Conservation (phyloP, 1,139 yeast species). For the Kodamaea ohmeri region DNA sequence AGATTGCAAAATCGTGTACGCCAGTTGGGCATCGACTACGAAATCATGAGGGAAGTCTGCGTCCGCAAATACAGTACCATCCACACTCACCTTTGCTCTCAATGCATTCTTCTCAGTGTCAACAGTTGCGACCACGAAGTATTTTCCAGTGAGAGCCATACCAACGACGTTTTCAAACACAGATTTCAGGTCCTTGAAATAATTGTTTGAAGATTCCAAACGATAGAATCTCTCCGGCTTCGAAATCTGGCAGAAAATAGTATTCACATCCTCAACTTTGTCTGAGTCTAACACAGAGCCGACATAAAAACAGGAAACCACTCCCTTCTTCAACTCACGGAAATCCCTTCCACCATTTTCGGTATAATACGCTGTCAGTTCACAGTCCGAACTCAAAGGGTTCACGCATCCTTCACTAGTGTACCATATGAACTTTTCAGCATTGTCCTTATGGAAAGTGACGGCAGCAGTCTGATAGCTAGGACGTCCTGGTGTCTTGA, state of each 20-base stretch:
- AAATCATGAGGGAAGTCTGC: conserved; percentile 77
- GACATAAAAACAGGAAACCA: conserved; percentile 64
- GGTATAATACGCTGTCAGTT: conserved; percentile 57
- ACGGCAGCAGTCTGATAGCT: conserved; percentile 36
- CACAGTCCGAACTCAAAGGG: conserved; percentile 42
- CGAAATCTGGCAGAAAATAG: conserved; percentile 60
- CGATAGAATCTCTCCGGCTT: conserved; percentile 17
- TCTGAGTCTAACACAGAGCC: conserved; percentile 48
- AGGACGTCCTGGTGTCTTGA: conserved; percentile 23
- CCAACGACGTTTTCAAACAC: conserved; percentile 59
- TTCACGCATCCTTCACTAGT: conserved; percentile 60
- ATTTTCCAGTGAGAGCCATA: conserved; percentile 63
- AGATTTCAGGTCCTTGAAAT: conserved; percentile 39
- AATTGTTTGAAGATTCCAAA: conserved; percentile 53
- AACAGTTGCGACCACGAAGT: conserved; percentile 66
- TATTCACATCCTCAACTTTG: conserved; percentile 25
- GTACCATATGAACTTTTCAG: conserved; percentile 65
- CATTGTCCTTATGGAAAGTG: conserved; percentile 56
- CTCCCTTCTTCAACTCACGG: conserved; percentile 48
- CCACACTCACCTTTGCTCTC: conserved; percentile 71
- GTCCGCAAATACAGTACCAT: conserved; percentile 76
- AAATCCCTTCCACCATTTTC: conserved; percentile 64
- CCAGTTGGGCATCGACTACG: conserved; percentile 61
- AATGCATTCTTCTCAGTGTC: conserved; percentile 41
- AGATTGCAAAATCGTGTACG: conserved; percentile 82